Base-by-base conservation (phyloP, 371 early-diverging fungal species). In the Sporodiniella umbellata region DNA sequence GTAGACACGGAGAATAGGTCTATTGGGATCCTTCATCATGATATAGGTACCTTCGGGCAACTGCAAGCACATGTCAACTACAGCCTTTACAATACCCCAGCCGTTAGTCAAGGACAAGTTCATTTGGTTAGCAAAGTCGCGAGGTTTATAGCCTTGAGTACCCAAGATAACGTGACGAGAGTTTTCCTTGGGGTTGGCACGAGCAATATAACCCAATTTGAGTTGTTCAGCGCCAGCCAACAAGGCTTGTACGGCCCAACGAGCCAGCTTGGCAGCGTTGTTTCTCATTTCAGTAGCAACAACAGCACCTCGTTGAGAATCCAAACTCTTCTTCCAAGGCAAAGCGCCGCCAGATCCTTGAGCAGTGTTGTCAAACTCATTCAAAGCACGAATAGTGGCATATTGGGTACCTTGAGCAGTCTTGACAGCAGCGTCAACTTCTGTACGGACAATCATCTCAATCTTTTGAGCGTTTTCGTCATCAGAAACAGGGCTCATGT, bases 261-360 rank as follows among this genome's bases (percentile, higher is more conserved):
- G 84, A 24, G 93, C 89, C 33, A 98, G 81, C 71, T 96, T 95
- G 78, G 89, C 87, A 53, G 89, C 87, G 81, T 98, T 97, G 82
- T 95, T 97, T 82, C 90, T 94, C 86, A 96, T 92, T 69, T 97
- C 99, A 31, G 94, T 92, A 15, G 96, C 96, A 51, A 96, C 89
- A 28, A 96, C 93, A 39, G 97, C 97, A 65, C 96, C 99, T 54
- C 96, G 90, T 70, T 94, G 94, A 30, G 91, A 75, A 77, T 95
- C 99, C 45, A 97, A 81, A 75, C 92, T 94, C 70, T 88, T 83
- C 57, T 93, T 86, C 99, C 99, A 98, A 66, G 94, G 91, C 25
- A 95, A 83, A 12, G 92, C 90, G 42, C 90, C 91, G 40, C 93
- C 95, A 28, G 88, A 76, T 24, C 95, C 95, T 51, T 87, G 78